Evolutionary conservation across 2,329 filamentous ascomycete genomes (phyloP), one percentile per base, ranked within the genome.

Genomic region (Ceratocystiopsis brevicomis): DNA sequence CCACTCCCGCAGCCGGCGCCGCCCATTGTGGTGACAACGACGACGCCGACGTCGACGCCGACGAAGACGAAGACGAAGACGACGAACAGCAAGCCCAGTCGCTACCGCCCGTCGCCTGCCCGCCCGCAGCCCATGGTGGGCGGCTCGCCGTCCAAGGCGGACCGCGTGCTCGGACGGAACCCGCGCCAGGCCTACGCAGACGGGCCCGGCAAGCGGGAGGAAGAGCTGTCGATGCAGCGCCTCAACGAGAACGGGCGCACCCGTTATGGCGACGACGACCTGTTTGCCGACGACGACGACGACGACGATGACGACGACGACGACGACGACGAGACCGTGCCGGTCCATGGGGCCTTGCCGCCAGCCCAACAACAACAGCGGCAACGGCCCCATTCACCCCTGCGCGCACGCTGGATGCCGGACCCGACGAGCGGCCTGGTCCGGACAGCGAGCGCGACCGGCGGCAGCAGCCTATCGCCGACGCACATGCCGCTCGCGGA

Each of bases 151-250:
- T 72, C 68, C 53, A 76, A 76, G 51, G 72, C 72, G 6, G 72
- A 76, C 51, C 65, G 71, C 30, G 59, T 76, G 2, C 61, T 76
- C 2, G 71, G 72, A 34, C 66, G 71, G 5, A 70, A 73, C 45
- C 69, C 71, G 12, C 68, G 65, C 50, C 54, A 71, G 14, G 37
- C 21, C 15, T 74, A 74, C 50, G 64, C 60, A 11, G 69, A 76
- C 49, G 60, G 40, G 34, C 11, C 19, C 15, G 39, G 16, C 25
- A 10, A 10, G 6, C 25, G 8, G 25, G 5, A 6, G 25, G 25
- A 30, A 30, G 25, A 6, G 5, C 6, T 30, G 6, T 9, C 6
- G 25, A 6, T 30, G 25, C 25, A 30, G 25, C 25, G 25, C 10
- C 25, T 30, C 25, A 10, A 11, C 25, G 25, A 6, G 5, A 30